Percentiles rank a stretch among this genome's conserved stretches.
Conservation (phyloP, 129 eudicot species). For the Ambrosia artemisiifolia region DNA sequence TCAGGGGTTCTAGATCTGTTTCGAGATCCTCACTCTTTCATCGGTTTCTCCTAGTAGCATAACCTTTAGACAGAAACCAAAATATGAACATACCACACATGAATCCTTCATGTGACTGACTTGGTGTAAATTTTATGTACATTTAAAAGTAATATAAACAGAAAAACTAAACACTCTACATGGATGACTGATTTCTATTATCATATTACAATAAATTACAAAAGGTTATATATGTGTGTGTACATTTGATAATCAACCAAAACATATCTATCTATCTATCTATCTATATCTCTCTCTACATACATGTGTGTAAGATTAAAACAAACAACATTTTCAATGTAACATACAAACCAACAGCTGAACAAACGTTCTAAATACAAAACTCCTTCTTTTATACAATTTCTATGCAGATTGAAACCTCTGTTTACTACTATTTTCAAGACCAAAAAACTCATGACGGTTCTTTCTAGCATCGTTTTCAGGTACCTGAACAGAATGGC, state of each 20-base stretch:
- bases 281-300: too few relatives aligned
- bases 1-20: too few relatives aligned
- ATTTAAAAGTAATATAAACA: too few relatives aligned
- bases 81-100: too few relatives aligned
- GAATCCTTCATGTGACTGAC: too few relatives aligned
- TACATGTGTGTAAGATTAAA: not conserved
- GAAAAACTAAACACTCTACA: too few relatives aligned
- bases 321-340: not conserved
- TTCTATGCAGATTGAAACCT: conserved; percentile 47
- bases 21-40: too few relatives aligned
- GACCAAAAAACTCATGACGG: conserved; percentile 46
- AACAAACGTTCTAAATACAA: conserved; percentile 26
- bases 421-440: conserved; percentile 42
- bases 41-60: too few relatives aligned
- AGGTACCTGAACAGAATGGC: conserved; percentile 42
- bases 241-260: not conserved
- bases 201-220: not conserved
- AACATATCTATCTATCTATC: too few relatives aligned
- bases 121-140: too few relatives aligned
- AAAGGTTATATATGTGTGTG: not conserved
- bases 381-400: conserved; percentile 8
- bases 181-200: too few relatives aligned
- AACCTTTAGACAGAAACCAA: too few relatives aligned
- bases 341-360: conserved; percentile 22
- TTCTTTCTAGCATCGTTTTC: conserved; percentile 39